Evolutionary conservation across 148 eudicot species (phyloP), one percentile per base, ranked within the genome.

Genomic region (Nyssa sinensis): DNA sequence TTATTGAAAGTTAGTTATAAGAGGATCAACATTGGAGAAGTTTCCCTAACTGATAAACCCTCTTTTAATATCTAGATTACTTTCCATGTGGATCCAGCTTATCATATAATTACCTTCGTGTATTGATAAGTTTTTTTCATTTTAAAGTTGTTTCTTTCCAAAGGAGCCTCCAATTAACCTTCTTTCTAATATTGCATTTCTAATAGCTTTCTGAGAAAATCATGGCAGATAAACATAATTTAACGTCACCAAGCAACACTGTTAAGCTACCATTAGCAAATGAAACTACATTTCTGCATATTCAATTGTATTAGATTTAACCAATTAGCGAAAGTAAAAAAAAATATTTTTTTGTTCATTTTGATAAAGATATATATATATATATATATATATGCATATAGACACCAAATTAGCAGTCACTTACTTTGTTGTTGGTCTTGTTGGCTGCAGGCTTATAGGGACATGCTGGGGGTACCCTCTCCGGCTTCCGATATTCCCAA

Each of bases 401-500:
- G 47, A 53, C 25, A 3, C 21, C 13, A 2, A 69, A 70, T n/a
- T n/a, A 33, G 47, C 32, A 62, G 17, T 27, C 14, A 76, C 88
- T 84, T 83, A 92, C 86, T 62, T 68, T 41, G 44, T 37, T 71
- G 75, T 14, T 75, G 61, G 72, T 79, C 31, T 86, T 89, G 80
- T 55, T 66, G 59, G 89, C 77, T 1, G 80, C 82, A 9, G 93
- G 98, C 65, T 88, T 93, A 63, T 78, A 83, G 14, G 98, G 94
- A 72, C 98, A 93, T 23, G 90, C 91, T 24, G 94, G 87, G 17
- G 98, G 97, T 21, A 83, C 84, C 71, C 91, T 86, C 74, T 76
- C 94, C 27, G 98, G 98, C 78, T 82, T 91, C 68, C 86, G 61
- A 66, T 93, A 93, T 70, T 93, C 93, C 96, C 93, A 89, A 29